phyloP scores from a whole-genome alignment of 2,329 filamentous ascomycete genomes.

The Hymenoscyphus infarciens region DNA sequence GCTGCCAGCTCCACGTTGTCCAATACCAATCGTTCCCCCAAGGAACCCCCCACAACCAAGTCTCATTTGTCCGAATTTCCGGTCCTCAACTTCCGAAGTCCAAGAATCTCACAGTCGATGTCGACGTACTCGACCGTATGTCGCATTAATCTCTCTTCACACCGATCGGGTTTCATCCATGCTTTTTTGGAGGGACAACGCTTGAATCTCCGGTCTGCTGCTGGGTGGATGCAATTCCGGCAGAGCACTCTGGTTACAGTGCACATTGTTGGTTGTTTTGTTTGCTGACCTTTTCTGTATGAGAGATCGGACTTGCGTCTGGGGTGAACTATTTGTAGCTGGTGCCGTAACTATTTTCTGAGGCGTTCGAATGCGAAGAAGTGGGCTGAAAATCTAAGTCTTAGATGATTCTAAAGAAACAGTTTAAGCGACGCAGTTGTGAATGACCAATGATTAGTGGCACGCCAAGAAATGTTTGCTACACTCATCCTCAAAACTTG shows the following conservation, averaged over 20 bases:
- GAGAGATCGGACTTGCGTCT: no score
- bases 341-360: no score
- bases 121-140: neutral
- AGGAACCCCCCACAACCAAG: neutral
- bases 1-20: neutral
- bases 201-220: neutral
- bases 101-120: neutral
- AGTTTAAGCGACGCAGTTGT: no score
- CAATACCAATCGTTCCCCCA: neutral
- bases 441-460: no score
- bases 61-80: neutral
- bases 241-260: neutral
- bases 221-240: neutral
- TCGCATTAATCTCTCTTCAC: neutral
- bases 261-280: neutral
- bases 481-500: no score
- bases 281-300: no score
- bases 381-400: no score
- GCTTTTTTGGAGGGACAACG: neutral
- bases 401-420: no score
- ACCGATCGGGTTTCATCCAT: neutral
- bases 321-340: no score
- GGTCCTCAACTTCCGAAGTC: neutral
- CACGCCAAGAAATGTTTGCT: no score
- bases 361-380: no score